Evolutionary conservation across 768 basidiomycete species (phyloP), one percentile per base, ranked within the genome.

Genomic region (Trametes sanguinea): DNA sequence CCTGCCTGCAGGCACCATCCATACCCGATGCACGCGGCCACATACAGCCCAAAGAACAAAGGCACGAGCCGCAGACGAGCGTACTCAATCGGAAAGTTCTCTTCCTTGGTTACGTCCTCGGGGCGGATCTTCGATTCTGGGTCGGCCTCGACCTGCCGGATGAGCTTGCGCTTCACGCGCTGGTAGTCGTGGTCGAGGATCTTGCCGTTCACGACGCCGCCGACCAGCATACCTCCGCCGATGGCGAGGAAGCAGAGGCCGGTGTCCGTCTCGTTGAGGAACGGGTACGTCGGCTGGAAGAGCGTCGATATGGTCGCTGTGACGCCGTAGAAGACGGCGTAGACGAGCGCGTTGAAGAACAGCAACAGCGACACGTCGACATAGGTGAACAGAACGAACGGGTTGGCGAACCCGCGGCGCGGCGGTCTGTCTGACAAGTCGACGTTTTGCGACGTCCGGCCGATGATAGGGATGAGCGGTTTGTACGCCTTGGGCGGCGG

Each of bases 221-320:
- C 87, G 14, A 87, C 51, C 8, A 84, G 73, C 75, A 86, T 86
- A 0, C 93, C 94, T 14, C 84, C 81, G 2, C 92, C 94, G 53
- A 88, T 81, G 1, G 86, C 83, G 56, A 94, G 75, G 76, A 87
- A 95, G 71, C 89, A 93, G 4, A 95, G 74, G 2, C 93, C 93
- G 35, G 90, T 80, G 27, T 83, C 79, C 3, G 85, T 85, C 63
- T 90, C 82, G 58, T 73, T 81, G 17, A 92, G 76, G 62, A 74
- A 80, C 0, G 85, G 80, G 64, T 94, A 93, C 1, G 79, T 75
- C 1, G 73, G 63, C 52, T 79, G 75, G 69, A 92, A 86, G 0
- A 87, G 76, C 0, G 86, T 81, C 1, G 89, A 85, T 14, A 88
- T 78, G 1, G 83, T 83, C 0, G 89, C 82, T 1, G 78, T 81